Base-by-base conservation (phyloP, 2,329 filamentous ascomycete genomes). In the Aspergillus japonicus region DNA sequence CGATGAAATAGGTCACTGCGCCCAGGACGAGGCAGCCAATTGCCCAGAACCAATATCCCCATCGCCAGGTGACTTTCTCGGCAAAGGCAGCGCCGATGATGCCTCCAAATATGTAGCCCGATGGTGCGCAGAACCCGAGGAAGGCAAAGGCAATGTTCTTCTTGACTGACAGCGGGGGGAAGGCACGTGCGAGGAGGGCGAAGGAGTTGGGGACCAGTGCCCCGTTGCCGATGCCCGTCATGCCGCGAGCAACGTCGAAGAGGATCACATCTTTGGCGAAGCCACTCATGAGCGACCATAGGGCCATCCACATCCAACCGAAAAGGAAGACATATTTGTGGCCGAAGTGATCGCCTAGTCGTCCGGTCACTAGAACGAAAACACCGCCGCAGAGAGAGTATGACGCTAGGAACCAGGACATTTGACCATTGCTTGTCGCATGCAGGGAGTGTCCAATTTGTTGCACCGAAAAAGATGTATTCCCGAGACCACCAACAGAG, bases 271-370 rank as follows among this genome's bases (percentile, higher is more conserved):
- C 59, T 2, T 79, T 73, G 44, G 73, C 73, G 23, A 80, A 72
- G 2, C 80, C 82, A 4, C 75, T 75, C 26, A 82, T 66, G 16
- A 81, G 60, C 14, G 78, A 81, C 76, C 77, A 82, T 1, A 83
- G 42, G 1, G 74, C 78, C 60, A 82, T 81, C 81, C 82, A 84
- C 42, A 71, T 51, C 60, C 78, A 83, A 0, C 82, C 82, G 31
- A 80, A 68, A 24, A 84, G 66, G 59, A 84, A 76, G 59, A 83
- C 73, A 4, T 67, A 72, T 68, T 81, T 82, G 67, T 82, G 78
- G 6, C 82, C 82, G 58, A 79, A 82, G 31, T 82, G 62, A 67
- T 83, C 81, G 12, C 81, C 81, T 2, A 83, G 73, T 3, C 81
- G 75, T 0, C 81, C 82, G 1, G 80, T 77, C 3, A 81, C 66